Conservation (phyloP, 495 filamentous ascomycete genomes). For the Melanomma pulvis-pyrius region DNA sequence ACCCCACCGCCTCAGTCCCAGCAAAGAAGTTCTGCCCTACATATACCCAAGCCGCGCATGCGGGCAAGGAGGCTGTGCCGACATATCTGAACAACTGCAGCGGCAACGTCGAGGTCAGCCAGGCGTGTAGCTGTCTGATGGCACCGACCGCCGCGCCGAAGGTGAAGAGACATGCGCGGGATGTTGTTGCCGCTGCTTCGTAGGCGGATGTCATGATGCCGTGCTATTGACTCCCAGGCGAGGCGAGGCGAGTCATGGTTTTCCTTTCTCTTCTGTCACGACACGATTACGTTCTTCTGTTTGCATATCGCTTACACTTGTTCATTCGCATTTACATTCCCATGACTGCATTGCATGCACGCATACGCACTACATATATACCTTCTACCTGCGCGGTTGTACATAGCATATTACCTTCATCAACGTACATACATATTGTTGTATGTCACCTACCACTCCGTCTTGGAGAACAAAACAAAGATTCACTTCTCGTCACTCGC, state of each 20-base stretch:
- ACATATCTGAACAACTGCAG: slow-evolving; percentile 12
- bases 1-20: slow-evolving; percentile 8
- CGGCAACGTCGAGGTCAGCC: slow-evolving; percentile 6
- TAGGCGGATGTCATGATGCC: no score
- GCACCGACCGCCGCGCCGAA: neutral
- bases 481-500: no score
- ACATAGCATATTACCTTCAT: neutral
- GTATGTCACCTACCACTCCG: neutral
- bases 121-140: slow-evolving; percentile 24
- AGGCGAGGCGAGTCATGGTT: no score
- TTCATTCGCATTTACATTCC: neutral
- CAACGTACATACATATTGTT: neutral
- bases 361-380: neutral
- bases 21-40: slow-evolving; percentile 18
- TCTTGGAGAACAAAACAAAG: no score
- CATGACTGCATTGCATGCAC: neutral
- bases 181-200: neutral
- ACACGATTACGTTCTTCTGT: neutral
- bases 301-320: neutral
- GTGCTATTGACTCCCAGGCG: no score
- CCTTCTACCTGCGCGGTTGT: neutral
- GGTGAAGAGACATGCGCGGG: neutral
- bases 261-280: neutral
- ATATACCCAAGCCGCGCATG: slow-evolving; percentile 10
- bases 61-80: slow-evolving; percentile 10